Percentiles rank a stretch among this genome's conserved stretches.
phyloP scores from a whole-genome alignment of 2,329 filamentous ascomycete genomes.

The Cytospora chrysosperma region DNA sequence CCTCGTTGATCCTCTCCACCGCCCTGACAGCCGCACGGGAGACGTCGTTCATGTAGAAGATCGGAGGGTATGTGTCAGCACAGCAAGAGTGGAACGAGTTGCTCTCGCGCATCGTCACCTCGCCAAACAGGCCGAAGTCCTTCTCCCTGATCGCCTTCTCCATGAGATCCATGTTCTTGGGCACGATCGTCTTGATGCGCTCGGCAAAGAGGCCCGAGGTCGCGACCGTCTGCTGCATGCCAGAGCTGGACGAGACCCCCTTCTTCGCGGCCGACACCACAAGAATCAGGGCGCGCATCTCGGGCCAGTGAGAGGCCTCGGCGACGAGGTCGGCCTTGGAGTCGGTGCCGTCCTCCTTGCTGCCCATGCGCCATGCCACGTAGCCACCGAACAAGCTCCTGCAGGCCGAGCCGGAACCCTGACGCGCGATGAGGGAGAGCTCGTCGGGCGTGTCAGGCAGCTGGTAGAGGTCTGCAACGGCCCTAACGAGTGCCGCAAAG shows the following conservation, averaged over 20 bases:
- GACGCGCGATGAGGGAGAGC: conserved; percentile 83
- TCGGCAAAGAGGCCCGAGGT: conserved; percentile 85
- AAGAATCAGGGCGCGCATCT: conserved; percentile 88
- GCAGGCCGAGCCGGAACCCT: conserved; percentile 93
- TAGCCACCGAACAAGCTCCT: conserved; percentile 92
- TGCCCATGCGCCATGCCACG: conserved; percentile 88
- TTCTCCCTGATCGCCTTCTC: conserved; percentile 73
- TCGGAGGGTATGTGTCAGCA: conserved; percentile 92
- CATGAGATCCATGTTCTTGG: conserved; percentile 79
- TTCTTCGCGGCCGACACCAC: conserved; percentile 95
- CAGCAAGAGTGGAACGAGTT: conserved; percentile 97
- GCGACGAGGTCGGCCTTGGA: conserved; percentile 87
- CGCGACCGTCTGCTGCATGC: conserved; percentile 95
- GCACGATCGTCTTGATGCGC: conserved; percentile 74
- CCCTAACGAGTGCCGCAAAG: conserved; percentile 72
- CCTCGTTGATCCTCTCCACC: conserved; percentile 84
- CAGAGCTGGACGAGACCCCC: conserved; percentile 85
- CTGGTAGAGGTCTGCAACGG: conserved; percentile 88
- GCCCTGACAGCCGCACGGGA: conserved; percentile 82
- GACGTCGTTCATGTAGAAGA: conserved; percentile 98
- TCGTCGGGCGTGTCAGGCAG: conserved; percentile 78
- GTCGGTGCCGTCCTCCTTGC: conserved; percentile 75
- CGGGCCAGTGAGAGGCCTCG: conserved; percentile 86
- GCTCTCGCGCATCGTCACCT: conserved; percentile 93
- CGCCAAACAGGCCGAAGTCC: conserved; percentile 84